A percentile compares a stretch with the other conserved stretches of the same genome.
phyloP scores from a whole-genome alignment of 1,284 basidiomycete species.

The Ganoderma sp. region DNA sequence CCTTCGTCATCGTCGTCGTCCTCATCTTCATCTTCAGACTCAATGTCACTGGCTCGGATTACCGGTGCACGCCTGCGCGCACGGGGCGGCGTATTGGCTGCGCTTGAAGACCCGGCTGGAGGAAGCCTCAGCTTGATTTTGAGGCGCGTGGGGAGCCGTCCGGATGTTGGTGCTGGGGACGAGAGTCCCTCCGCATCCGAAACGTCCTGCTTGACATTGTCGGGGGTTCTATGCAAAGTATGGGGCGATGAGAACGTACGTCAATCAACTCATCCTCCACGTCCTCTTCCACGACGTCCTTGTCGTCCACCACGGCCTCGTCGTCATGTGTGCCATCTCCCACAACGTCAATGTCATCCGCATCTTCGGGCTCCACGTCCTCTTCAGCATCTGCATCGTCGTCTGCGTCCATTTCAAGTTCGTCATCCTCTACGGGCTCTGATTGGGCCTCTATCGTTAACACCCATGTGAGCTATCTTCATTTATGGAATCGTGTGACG shows the following conservation, averaged over 20 bases:
- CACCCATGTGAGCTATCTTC: not conserved
- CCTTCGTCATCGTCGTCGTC: conserved; percentile 50
- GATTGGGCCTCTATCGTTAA: conserved; percentile 29
- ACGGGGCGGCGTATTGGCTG: conserved; percentile 36
- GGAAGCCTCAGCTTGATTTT: conserved; percentile 72
- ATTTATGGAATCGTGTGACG: not conserved
- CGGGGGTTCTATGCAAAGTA: not conserved
- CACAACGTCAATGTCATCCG: conserved; percentile 37
- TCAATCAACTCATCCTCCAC: conserved; percentile 44
- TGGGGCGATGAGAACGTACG: conserved; percentile 26
- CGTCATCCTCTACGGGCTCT: conserved; percentile 32
- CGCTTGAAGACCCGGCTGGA: conserved; percentile 29
- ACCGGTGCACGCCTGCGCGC: conserved; percentile 41
- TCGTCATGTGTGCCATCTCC: conserved; percentile 43
- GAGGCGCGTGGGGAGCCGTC: conserved; percentile 43
- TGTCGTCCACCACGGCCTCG: conserved; percentile 40
- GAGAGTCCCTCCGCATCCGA: conserved; percentile 47
- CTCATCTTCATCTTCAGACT: conserved; percentile 58
- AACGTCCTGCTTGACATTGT: conserved; percentile 26
- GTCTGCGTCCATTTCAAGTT: conserved; percentile 39
- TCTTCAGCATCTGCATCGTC: conserved; percentile 41
- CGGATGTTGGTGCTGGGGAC: conserved; percentile 31
- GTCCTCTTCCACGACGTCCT: conserved; percentile 41
- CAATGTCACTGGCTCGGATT: conserved; percentile 46
- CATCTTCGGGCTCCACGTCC: conserved; percentile 36